A percentile compares a stretch with the other conserved stretches of the same genome.
Evolutionary conservation across 805 yeast species (phyloP).

Genomic region (Pichia scutulata): DNA sequence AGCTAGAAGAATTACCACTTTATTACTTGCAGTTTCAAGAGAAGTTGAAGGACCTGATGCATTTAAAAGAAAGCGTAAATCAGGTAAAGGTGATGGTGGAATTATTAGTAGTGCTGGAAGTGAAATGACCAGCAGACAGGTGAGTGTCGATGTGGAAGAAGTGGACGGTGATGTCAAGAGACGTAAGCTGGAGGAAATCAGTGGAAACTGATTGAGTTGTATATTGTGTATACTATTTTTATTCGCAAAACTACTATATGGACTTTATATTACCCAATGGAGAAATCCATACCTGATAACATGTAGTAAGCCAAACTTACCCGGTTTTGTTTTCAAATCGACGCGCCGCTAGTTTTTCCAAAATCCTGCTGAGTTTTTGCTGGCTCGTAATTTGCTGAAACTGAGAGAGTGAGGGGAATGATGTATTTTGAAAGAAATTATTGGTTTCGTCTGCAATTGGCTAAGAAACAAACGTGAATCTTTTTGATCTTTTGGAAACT

Average conservation of each 20-base stretch:
- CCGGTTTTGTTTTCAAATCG: background rate
- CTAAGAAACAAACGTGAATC: background rate
- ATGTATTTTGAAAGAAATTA: background rate
- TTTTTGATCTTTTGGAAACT: background rate
- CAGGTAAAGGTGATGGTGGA: constrained; percentile 12
- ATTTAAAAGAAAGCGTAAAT: constrained; percentile 37
- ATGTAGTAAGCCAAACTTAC: background rate
- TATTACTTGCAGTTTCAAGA: constrained; percentile 59
- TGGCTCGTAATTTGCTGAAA: background rate
- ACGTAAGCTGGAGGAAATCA: constrained; percentile 3
- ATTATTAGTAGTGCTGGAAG: background rate
- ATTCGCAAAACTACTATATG: background rate
- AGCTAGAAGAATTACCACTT: constrained; percentile 60
- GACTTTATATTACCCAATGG: background rate
- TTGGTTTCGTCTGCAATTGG: background rate
- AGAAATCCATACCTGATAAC: background rate
- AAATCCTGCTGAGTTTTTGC: background rate
- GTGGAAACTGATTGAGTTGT: background rate
- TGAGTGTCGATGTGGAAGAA: background rate
- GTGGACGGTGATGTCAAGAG: background rate
- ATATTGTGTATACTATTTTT: background rate
- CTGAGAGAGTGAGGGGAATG: background rate
- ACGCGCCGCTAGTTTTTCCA: background rate
- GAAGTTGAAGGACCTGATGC: constrained; percentile 60
- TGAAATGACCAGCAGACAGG: constrained; percentile 19